Evolutionary conservation across 176 grass and related monocot genomes (phyloP).

Genomic region (Triticum turgidum): DNA sequence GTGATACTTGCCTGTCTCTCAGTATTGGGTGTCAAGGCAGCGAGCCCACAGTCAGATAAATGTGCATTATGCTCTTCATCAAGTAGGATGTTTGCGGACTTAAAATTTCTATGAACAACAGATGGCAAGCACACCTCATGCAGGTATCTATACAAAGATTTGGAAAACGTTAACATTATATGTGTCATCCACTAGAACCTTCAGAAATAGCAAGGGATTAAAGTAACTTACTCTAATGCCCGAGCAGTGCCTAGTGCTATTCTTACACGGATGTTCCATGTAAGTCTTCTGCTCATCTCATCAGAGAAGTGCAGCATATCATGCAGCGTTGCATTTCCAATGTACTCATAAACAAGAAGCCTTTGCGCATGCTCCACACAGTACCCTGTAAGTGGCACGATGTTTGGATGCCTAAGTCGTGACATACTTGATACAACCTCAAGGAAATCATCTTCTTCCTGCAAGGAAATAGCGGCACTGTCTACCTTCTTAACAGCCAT

Average conservation of each 20-base stretch:
- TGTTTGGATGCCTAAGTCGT: conserved; percentile 87
- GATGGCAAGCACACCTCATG: conserved; percentile 98
- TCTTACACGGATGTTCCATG: conserved; percentile 87
- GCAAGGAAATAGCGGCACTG: conserved; percentile 71
- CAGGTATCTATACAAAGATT: conserved; percentile 60
- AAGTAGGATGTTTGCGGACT: conserved; percentile 95
- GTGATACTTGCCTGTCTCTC: conserved; percentile 76
- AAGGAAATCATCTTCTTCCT: conserved; percentile 94
- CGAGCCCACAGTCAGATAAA: conserved; percentile 93
- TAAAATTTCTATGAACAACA: conserved; percentile 92
- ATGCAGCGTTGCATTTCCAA: conserved; percentile 81
- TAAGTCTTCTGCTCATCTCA: conserved; percentile 73
- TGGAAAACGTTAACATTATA: neutral
- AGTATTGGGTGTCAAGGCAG: conserved; percentile 79
- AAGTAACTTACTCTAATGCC: conserved; percentile 83
- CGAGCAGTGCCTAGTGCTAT: conserved; percentile 84
- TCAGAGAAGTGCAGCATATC: conserved; percentile 82
- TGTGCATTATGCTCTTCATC: conserved; percentile 93
- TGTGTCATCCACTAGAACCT: conserved; percentile 13
- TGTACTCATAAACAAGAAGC: conserved; percentile 89
- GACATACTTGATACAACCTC: conserved; percentile 94
- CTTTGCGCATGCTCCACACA: conserved; percentile 90
- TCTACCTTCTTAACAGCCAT: conserved; percentile 97
- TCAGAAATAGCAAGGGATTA: conserved; percentile 3
- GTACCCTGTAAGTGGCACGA: conserved; percentile 77